Conservation (phyloP, 495 filamentous ascomycete genomes). For the Haplographium delicatum region DNA sequence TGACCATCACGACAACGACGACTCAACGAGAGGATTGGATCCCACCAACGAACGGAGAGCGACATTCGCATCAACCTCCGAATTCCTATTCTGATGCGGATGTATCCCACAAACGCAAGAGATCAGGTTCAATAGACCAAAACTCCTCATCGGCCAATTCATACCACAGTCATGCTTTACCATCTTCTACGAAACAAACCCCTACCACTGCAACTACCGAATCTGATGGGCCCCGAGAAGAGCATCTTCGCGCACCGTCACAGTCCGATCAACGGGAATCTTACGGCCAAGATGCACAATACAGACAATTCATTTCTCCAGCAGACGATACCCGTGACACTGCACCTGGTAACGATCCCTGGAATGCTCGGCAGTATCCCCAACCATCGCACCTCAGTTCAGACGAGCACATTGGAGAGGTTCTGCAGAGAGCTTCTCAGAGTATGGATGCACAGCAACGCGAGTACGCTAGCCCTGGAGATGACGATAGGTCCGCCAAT, state of each 20-base stretch:
- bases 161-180: constrained; percentile 30
- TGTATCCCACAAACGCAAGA: constrained; percentile 47
- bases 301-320: constrained; percentile 25
- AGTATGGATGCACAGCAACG: constrained; percentile 26
- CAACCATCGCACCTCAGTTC: constrained; percentile 34
- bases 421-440: constrained; percentile 20
- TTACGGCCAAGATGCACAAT: constrained; percentile 29
- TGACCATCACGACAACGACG: constrained; percentile 25
- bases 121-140: constrained; percentile 40
- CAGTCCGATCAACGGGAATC: constrained; percentile 37
- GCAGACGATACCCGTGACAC: constrained; percentile 36
- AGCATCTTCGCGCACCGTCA: constrained; percentile 7
- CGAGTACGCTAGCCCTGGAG: constrained; percentile 46
- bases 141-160: constrained; percentile 25
- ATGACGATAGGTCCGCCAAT: constrained; percentile 36
- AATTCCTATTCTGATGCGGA: constrained; percentile 35
- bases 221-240: constrained; percentile 22
- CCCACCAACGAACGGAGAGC: constrained; percentile 15
- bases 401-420: constrained; percentile 42
- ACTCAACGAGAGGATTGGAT: constrained; percentile 25
- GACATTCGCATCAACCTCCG: constrained; percentile 20
- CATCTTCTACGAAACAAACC: constrained; percentile 32
- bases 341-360: constrained; percentile 29
- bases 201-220: constrained; percentile 26
- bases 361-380: constrained; percentile 38